Evolutionary conservation across 768 basidiomycete genomes (phyloP).

Genomic region (Tephrocybe sp.): DNA sequence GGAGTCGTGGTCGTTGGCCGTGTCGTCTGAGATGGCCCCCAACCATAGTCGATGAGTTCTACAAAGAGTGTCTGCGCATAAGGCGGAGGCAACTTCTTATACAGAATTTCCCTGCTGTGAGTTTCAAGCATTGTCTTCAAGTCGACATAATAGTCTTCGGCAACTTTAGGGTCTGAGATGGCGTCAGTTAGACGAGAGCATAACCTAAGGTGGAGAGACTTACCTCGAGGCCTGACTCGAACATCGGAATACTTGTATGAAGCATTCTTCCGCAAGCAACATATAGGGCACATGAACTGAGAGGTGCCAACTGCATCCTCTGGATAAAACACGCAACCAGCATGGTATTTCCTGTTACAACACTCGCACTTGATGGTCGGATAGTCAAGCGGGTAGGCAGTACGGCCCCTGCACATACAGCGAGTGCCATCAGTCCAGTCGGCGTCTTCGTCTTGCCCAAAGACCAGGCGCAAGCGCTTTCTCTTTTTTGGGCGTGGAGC

Average conservation of each 20-base stretch:
- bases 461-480: slow-evolving; percentile 56
- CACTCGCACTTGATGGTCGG: slow-evolving; percentile 64
- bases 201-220: slow-evolving; percentile 19
- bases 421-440: slow-evolving; percentile 76
- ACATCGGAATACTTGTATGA: slow-evolving; percentile 74
- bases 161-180: slow-evolving; percentile 35
- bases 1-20: slow-evolving; percentile 20
- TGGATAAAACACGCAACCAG: slow-evolving; percentile 73
- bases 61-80: slow-evolving; percentile 69
- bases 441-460: slow-evolving; percentile 72
- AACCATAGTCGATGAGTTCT: slow-evolving; percentile 64
- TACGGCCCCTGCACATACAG: slow-evolving; percentile 77
- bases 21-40: slow-evolving; percentile 46
- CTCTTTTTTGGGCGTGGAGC: slow-evolving; percentile 55
- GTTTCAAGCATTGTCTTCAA: slow-evolving; percentile 71
- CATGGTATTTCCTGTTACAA: slow-evolving; percentile 69
- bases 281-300: slow-evolving; percentile 70
- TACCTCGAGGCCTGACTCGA: slow-evolving; percentile 64
- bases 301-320: slow-evolving; percentile 32
- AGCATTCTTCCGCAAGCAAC: slow-evolving; percentile 71
- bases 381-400: slow-evolving; percentile 55
- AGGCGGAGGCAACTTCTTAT: slow-evolving; percentile 63
- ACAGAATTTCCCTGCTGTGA: slow-evolving; percentile 69
- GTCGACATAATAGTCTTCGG: slow-evolving; percentile 62
- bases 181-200: slow-evolving; percentile 10